phyloP scores from a whole-genome alignment of 2,329 filamentous ascomycete genomes.

The Alternaria burnsii region DNA sequence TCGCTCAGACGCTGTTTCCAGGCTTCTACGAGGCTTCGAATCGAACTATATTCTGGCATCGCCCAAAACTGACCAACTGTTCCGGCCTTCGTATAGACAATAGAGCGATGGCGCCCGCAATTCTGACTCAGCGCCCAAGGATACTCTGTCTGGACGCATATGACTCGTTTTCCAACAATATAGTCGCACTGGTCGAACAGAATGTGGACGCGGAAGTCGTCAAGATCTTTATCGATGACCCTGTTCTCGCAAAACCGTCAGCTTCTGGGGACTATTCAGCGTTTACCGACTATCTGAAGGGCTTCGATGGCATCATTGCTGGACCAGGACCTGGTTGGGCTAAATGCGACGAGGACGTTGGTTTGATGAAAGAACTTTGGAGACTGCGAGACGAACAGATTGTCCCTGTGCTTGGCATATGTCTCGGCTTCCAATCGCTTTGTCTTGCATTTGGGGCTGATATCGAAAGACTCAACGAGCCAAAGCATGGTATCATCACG shows the following conservation, averaged over 20 bases:
- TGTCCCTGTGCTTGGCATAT: slow-evolving; percentile 86
- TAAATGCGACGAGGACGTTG: slow-evolving; percentile 75
- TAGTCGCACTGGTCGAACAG: slow-evolving; percentile 80
- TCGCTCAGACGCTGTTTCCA: not conserved
- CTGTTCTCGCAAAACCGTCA: slow-evolving; percentile 10
- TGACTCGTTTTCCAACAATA: slow-evolving; percentile 97
- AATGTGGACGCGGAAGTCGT: slow-evolving; percentile 73
- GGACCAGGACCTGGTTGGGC: slow-evolving; percentile 92
- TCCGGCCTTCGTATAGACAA: not conserved
- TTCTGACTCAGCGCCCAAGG: slow-evolving; percentile 43
- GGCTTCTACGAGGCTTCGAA: not conserved
- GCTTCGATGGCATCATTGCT: slow-evolving; percentile 85
- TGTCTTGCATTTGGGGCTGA: slow-evolving; percentile 72
- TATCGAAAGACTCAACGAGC: slow-evolving; percentile 72
- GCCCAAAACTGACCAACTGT: not conserved
- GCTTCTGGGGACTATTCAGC: slow-evolving; percentile 33
- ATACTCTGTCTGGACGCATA: slow-evolving; percentile 95
- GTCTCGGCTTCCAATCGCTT: slow-evolving; percentile 87
- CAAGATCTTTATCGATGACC: slow-evolving; percentile 72
- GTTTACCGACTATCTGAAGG: slow-evolving; percentile 58
- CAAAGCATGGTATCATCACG: slow-evolving; percentile 83
- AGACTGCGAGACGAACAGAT: slow-evolving; percentile 64
- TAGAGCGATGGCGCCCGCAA: slow-evolving; percentile 39
- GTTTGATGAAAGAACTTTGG: slow-evolving; percentile 83
- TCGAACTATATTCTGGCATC: not conserved